Evolutionary conservation across 768 basidiomycete species (phyloP).

Genomic region (Termitomyces bulborhizus): DNA sequence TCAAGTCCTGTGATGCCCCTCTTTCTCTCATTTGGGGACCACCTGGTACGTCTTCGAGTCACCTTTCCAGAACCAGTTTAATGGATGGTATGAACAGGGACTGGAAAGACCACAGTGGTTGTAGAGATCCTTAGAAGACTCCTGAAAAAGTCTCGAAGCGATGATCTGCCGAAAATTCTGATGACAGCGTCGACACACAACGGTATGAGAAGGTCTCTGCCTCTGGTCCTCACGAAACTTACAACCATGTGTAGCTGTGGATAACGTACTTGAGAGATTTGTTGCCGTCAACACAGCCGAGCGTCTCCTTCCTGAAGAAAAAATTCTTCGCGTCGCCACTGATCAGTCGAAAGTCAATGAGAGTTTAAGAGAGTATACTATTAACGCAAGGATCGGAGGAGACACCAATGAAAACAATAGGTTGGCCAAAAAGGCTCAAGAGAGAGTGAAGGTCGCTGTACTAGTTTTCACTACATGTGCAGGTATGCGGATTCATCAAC

Average conservation of each 20-base stretch:
- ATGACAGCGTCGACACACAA: constrained; percentile 74
- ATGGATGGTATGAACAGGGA: constrained; percentile 32
- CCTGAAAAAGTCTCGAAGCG: constrained; percentile 20
- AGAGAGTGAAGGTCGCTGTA: constrained; percentile 47
- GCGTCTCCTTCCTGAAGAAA: constrained; percentile 41
- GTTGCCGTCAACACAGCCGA: constrained; percentile 36
- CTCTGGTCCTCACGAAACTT: not conserved
- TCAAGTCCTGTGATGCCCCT: constrained; percentile 34
- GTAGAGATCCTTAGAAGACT: constrained; percentile 49
- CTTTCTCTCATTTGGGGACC: constrained; percentile 67
- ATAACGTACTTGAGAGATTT: constrained; percentile 65
- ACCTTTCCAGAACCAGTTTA: not conserved
- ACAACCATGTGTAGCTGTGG: constrained; percentile 41
- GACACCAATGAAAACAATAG: constrained; percentile 55
- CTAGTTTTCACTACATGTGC: constrained; percentile 66
- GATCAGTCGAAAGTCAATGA: constrained; percentile 59
- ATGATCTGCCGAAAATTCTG: constrained; percentile 40
- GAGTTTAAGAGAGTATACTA: constrained; percentile 48
- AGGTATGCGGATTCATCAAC: constrained; percentile 21
- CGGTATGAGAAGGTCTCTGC: constrained; percentile 25
- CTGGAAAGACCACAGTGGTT: constrained; percentile 68
- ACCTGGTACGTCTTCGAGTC: constrained; percentile 35
- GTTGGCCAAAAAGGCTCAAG: constrained; percentile 51
- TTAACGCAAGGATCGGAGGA: constrained; percentile 60
- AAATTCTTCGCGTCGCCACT: constrained; percentile 64